Base-by-base conservation (phyloP, 345 rosid species). In the Zanthoxylum bungeanum region DNA sequence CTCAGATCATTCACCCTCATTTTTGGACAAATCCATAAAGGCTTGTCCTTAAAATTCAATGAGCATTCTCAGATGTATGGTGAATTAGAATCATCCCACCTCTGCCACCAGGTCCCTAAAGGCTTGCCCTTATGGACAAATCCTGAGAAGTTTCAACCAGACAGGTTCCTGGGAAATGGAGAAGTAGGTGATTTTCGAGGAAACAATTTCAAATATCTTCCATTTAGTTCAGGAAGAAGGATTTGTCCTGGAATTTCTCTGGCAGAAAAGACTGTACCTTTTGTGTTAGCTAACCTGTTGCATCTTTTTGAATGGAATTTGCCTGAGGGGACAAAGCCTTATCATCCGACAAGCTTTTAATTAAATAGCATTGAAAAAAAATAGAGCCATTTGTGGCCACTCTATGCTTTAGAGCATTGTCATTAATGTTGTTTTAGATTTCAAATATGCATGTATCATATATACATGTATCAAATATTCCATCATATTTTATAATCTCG, bases 291-390 rank as follows among this genome's bases (percentile, higher is more conserved):
- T 47, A 6, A 68, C 0, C 8, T 73, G 4, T 4, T 73, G 66
- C 68, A 66, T 7, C 36, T 69, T 6, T 79, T 73, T 19, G 56
- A 65, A 14, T 73, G 80, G 83, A 31, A 39, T 22, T 16, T 60
- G 12, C 50, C 57, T 0, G 56, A 28, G 3, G 75, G 25, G 4
- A 2, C 19, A 2, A 30, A 19, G 9, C 47, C 68, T 7, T 68
- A 73, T 60, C 0, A 0, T 17, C 55, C 1, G 75, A 80, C 1
- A 76, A 76, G 5, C 73, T 73, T 37, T 57, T 75, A n/a, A n/a
- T n/a, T n/a, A n/a, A 31, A 4, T 57, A 7, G 47, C 62, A 3
- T 3, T 69, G 62, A n/a, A 25, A 28, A 66, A 76, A 70, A 60
- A 6, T 0, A 1, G 30, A 30, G 1, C 63, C 76, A 3, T 71